Percentiles rank a stretch among this genome's conserved stretches.
These are phyloP conservation scores for Amyloporia xantha DNA, from an alignment of 768 basidiomycete genomes.

Conservation along the genomic window DNA sequence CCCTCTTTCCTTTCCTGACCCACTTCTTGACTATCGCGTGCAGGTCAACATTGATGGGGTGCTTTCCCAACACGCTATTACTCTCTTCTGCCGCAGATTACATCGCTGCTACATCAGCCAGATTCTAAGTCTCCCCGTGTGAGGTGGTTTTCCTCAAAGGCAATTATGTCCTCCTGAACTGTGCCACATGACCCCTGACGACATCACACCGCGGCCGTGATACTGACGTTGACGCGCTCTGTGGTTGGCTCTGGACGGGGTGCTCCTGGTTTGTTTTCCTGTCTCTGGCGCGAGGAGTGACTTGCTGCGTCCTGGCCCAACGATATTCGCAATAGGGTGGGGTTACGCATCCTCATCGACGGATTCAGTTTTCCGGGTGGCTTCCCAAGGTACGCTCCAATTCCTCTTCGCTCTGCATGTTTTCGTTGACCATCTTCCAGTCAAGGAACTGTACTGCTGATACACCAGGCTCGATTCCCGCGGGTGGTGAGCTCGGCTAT, in stretches of 20 bases:
- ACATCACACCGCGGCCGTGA: conserved; percentile 72
- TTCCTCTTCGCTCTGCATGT: no score
- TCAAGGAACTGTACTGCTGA: conserved; percentile 71
- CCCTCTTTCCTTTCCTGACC: conserved; percentile 56
- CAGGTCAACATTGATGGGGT: conserved; percentile 39
- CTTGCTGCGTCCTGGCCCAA: conserved; percentile 50
- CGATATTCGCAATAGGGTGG: conserved; percentile 48
- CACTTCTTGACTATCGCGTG: conserved; percentile 43
- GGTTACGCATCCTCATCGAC: conserved; percentile 62
- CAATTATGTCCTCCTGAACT: conserved; percentile 63
- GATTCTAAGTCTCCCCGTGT: conserved; percentile 18
- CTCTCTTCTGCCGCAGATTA: conserved; percentile 58
- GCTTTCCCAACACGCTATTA: conserved; percentile 40
- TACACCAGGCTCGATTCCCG: conserved; percentile 87
- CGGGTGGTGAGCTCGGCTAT: conserved; percentile 88
- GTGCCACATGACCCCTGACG: conserved; percentile 48
- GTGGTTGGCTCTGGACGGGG: conserved; percentile 86
- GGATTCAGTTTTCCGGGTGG: conserved; percentile 80
- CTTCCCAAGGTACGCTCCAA: conserved; percentile 56
- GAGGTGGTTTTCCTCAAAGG: conserved; percentile 82
- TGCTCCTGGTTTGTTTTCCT: conserved; percentile 81
- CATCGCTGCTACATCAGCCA: conserved; percentile 46
- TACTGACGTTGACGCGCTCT: conserved; percentile 59
- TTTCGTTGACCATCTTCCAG: not conserved
- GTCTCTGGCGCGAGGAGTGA: conserved; percentile 81